These are phyloP conservation scores for Punica granatum DNA, from an alignment of 345 rosid species.

Conservation along the genomic window DNA sequence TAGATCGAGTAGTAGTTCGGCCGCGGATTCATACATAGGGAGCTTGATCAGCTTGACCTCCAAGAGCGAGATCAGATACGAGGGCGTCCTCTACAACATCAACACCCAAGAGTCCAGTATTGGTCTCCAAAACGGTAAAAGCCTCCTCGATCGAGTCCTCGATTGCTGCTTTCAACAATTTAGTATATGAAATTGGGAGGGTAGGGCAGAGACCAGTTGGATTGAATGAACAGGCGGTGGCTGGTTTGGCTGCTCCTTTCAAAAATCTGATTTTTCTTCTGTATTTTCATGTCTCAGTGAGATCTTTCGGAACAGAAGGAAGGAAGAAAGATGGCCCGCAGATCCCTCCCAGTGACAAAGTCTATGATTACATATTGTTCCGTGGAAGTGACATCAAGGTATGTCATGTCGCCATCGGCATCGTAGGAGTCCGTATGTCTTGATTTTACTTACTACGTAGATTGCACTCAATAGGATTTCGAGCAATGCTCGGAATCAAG, in stretches of 20 bases:
- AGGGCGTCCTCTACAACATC: conserved; percentile 88
- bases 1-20: conserved; percentile 53
- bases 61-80: conserved; percentile 95
- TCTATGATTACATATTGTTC: conserved; percentile 69
- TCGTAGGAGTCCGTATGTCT: too few relatives aligned
- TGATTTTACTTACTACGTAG: not conserved
- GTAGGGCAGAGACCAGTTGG: too few relatives aligned
- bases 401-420: not conserved
- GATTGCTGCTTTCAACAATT: not conserved
- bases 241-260: not conserved
- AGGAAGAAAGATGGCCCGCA: conserved; percentile 72
- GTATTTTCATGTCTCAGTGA: conserved; percentile 30
- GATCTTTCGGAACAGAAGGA: conserved; percentile 78
- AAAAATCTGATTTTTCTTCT: not conserved
- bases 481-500: too few relatives aligned
- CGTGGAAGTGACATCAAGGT: conserved; percentile 85
- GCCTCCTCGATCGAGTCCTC: too few relatives aligned
- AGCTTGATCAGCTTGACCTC: conserved; percentile 95
- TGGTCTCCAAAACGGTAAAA: conserved; percentile 75
- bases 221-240: too few relatives aligned
- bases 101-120: conserved; percentile 94
- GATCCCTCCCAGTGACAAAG: conserved; percentile 56
- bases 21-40: conserved; percentile 93
- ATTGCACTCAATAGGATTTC: too few relatives aligned
- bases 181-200: too few relatives aligned